Conservation (phyloP, 2,329 filamentous ascomycete species). For the Pseudogymnoascus sp. region DNA sequence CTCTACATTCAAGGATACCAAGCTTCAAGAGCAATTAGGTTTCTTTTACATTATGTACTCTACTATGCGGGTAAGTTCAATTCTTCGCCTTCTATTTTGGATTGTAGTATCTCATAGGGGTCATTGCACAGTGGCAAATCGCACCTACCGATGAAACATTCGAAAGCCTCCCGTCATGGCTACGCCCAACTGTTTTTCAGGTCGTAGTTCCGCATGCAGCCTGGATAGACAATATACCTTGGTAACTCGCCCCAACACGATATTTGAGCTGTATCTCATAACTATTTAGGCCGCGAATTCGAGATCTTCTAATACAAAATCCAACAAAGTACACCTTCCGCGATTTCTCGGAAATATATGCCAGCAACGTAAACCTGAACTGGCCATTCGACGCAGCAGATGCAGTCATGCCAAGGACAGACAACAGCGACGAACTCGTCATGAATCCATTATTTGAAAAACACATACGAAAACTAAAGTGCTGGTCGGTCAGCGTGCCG, state of each 20-base stretch:
- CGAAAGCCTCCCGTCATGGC: slow-evolving; percentile 5
- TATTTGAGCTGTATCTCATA: background rate
- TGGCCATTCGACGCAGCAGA: slow-evolving; percentile 8
- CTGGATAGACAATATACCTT: slow-evolving; percentile 12
- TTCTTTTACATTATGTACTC: slow-evolving; percentile 9
- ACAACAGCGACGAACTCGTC: background rate
- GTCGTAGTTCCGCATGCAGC: slow-evolving; percentile 8
- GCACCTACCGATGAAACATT: background rate
- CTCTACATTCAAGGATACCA: slow-evolving; percentile 7
- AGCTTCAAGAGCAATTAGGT: slow-evolving; percentile 5
- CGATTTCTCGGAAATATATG: slow-evolving; percentile 9
- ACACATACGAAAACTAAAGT: slow-evolving; percentile 2
- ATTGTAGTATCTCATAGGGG: background rate
- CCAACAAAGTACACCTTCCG: slow-evolving; percentile 9
- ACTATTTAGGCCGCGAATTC: slow-evolving; percentile 2
- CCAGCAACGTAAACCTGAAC: background rate
- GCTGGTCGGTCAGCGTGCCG: slow-evolving; percentile 7
- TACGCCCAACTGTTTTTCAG: slow-evolving; percentile 8
- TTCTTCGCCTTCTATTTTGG: background rate
- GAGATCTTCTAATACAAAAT: slow-evolving; percentile 10
- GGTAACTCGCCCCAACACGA: background rate
- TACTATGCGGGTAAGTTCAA: background rate
- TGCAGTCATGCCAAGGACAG: slow-evolving; percentile 2
- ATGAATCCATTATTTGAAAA: slow-evolving; percentile 10
- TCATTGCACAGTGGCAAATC: background rate